phyloP scores from a whole-genome alignment of 1,139 yeast species.

The Geotrichum europaeum region DNA sequence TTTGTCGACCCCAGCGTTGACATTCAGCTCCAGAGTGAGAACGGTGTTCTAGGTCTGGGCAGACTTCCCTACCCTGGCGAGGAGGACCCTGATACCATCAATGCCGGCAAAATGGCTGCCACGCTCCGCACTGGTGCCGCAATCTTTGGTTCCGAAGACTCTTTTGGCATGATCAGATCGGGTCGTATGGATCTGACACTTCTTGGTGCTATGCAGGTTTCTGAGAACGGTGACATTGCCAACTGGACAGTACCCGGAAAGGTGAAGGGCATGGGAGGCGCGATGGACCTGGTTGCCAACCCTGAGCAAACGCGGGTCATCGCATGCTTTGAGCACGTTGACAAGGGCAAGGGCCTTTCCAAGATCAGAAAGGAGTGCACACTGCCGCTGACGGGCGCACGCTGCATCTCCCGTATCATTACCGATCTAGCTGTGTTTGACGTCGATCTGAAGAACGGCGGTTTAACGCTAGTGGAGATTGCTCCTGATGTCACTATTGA shows the following conservation, averaged over 20 bases:
- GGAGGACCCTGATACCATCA: constrained; percentile 42
- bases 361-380: constrained; percentile 39
- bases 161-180: constrained; percentile 43
- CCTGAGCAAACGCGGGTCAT: constrained; percentile 41
- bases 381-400: constrained; percentile 43
- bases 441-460: constrained; percentile 35
- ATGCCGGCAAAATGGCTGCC: constrained; percentile 45
- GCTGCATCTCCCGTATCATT: constrained; percentile 42
- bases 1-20: constrained; percentile 34
- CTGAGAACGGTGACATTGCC: constrained; percentile 41
- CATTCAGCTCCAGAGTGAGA: constrained; percentile 42
- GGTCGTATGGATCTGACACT: constrained; percentile 41
- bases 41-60: constrained; percentile 44
- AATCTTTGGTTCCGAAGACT: constrained; percentile 43
- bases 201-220: constrained; percentile 44
- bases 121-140: constrained; percentile 41
- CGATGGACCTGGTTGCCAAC: constrained; percentile 46
- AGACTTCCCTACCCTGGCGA: constrained; percentile 40
- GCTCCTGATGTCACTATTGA: constrained; percentile 38
- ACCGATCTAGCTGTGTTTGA: constrained; percentile 46
- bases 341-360: constrained; percentile 39
- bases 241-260: constrained; percentile 46
- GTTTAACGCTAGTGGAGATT: constrained; percentile 37
- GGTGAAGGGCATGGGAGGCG: constrained; percentile 48
- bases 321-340: constrained; percentile 43